These are phyloP conservation scores for Fomitopsis palustris DNA, from an alignment of 1,284 basidiomycete species.

Conservation along the genomic window DNA sequence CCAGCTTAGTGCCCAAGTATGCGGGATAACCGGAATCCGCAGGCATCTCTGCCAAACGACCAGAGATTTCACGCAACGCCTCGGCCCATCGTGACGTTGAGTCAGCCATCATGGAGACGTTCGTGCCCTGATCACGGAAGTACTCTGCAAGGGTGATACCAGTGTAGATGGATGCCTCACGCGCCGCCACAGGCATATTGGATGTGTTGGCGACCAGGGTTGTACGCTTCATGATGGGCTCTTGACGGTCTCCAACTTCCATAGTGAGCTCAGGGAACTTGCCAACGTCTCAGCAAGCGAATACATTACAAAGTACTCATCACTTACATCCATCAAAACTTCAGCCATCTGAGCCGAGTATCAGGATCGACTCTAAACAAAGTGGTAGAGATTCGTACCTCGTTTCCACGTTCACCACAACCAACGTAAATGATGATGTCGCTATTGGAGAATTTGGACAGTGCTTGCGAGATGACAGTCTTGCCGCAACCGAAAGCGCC, in stretches of 20 bases:
- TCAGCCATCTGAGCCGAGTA: slow-evolving; percentile 86
- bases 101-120: slow-evolving; percentile 99
- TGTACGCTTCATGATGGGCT: slow-evolving; percentile 99
- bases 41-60: slow-evolving; percentile 99
- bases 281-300: slow-evolving; percentile 15
- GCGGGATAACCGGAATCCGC: slow-evolving; percentile 99
- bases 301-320: not conserved
- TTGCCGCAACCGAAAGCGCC: slow-evolving; percentile 99
- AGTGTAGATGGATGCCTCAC: slow-evolving; percentile 99
- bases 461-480: slow-evolving; percentile 95
- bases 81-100: slow-evolving; percentile 99
- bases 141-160: slow-evolving; percentile 99
- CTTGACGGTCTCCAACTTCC: slow-evolving; percentile 88
- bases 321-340: slow-evolving; percentile 84
- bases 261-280: slow-evolving; percentile 96
- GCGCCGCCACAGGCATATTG: slow-evolving; percentile 99
- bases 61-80: slow-evolving; percentile 98
- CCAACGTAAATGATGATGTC: slow-evolving; percentile 99
- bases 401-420: slow-evolving; percentile 91
- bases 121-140: slow-evolving; percentile 98
- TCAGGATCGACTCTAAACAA: slow-evolving; percentile 1
- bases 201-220: slow-evolving; percentile 99
- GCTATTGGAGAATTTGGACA: slow-evolving; percentile 99
- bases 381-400: slow-evolving; percentile 41
- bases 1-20: slow-evolving; percentile 94